These are phyloP conservation scores for Pleomassaria siparia DNA, from an alignment of 2,329 filamentous ascomycete species.

Conservation along the genomic window DNA sequence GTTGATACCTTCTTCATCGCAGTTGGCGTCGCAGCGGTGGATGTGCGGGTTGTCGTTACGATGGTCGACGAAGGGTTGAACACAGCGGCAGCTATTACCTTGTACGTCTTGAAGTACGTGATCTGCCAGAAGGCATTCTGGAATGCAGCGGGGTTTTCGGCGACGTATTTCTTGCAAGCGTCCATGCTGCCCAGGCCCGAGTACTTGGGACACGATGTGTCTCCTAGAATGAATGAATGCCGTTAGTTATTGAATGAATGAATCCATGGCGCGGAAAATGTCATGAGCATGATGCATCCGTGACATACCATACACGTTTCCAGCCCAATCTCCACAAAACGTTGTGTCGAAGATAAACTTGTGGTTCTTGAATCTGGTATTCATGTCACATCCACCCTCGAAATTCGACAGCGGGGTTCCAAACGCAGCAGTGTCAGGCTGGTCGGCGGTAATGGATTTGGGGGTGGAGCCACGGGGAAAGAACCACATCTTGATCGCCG, in stretches of 20 bases:
- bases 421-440: constrained; percentile 66
- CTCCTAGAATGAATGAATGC: constrained; percentile 51
- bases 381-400: constrained; percentile 70
- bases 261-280: too few relatives aligned
- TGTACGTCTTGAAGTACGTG: constrained; percentile 32
- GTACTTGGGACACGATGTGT: constrained; percentile 29
- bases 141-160: constrained; percentile 68
- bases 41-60: constrained; percentile 14
- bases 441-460: constrained; percentile 57
- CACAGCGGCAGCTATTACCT: constrained; percentile 4
- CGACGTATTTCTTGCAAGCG: constrained; percentile 70
- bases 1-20: constrained; percentile 23
- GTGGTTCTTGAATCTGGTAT: constrained; percentile 67
- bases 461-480: constrained; percentile 69
- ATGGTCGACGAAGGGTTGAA: constrained; percentile 1
- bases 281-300: constrained; percentile 38
- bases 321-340: constrained; percentile 89
- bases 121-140: constrained; percentile 73
- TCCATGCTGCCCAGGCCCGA: constrained; percentile 13
- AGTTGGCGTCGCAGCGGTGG: constrained; percentile 17
- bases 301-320: constrained; percentile 66
- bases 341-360: constrained; percentile 78
- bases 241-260: not conserved
- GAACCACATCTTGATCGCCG: constrained; percentile 75
- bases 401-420: constrained; percentile 68